Conservation (phyloP, 2,329 filamentous ascomycete species). For the Pseudogymnoascus sp. region DNA sequence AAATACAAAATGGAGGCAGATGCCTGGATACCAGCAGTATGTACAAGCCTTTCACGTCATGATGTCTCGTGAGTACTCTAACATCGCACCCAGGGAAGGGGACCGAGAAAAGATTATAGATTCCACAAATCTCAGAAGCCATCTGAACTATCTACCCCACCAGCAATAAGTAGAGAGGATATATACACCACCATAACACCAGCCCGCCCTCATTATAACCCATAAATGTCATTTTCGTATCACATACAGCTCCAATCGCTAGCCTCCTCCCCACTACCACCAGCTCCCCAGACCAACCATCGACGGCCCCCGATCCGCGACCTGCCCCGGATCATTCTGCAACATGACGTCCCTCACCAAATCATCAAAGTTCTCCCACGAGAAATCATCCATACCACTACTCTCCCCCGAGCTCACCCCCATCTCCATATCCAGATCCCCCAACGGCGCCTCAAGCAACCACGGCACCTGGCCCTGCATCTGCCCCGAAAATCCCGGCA, state of each 20-base stretch:
- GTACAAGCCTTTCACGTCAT: not conserved
- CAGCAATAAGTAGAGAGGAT: not conserved
- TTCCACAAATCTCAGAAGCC: not conserved
- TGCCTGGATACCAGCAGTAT: not conserved
- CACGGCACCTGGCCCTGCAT: constrained; percentile 15
- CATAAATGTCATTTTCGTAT: constrained; percentile 1
- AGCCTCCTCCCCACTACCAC: constrained; percentile 21
- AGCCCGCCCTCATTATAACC: not conserved
- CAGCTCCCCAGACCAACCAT: constrained; percentile 26
- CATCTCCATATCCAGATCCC: constrained; percentile 27
- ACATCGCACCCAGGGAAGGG: not conserved
- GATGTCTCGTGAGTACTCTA: not conserved
- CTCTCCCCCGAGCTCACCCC: constrained; percentile 16
- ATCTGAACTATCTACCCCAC: not conserved
- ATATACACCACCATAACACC: not conserved
- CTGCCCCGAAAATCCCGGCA: not conserved
- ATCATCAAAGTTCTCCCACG: constrained; percentile 34
- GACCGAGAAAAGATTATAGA: not conserved
- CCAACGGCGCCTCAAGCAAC: constrained; percentile 25
- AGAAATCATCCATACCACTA: constrained; percentile 24
- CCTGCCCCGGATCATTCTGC: constrained; percentile 19
- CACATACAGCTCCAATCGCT: not conserved
- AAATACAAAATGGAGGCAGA: not conserved
- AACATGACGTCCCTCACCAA: constrained; percentile 31
- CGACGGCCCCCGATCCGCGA: constrained; percentile 19